phyloP scores from a whole-genome alignment of 768 basidiomycete species.

The Boletus rex-veris region DNA sequence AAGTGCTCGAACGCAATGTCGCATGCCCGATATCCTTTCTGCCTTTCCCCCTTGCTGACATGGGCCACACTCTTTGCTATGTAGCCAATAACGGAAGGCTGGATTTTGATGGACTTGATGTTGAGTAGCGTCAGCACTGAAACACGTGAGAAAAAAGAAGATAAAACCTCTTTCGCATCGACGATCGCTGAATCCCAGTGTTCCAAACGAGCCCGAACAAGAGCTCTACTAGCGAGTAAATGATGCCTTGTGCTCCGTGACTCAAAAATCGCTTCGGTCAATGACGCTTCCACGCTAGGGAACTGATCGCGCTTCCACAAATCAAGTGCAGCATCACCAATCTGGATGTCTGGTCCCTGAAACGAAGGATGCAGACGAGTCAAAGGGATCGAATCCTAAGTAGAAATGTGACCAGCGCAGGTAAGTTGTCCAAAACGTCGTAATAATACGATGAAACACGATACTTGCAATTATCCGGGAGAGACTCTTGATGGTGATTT shows the following conservation, averaged over 20 bases:
- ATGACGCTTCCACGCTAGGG: neutral
- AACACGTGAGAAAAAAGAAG: neutral
- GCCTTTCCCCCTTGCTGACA: neutral
- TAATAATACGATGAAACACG: no score
- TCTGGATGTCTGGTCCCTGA: neutral
- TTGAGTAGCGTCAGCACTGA: neutral
- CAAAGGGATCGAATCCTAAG: neutral
- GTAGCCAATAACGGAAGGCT: neutral
- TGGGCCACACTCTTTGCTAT: slow-evolving; percentile 1
- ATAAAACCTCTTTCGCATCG: slow-evolving; percentile 1
- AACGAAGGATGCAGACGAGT: neutral
- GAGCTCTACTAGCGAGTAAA: neutral
- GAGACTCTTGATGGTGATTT: neutral
- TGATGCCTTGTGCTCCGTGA: neutral
- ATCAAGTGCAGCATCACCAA: neutral
- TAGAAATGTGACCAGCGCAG: no score
- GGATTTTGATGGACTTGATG: neutral
- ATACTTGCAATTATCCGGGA: neutral
- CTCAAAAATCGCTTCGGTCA: neutral
- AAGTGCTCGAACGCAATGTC: neutral
- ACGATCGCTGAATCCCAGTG: neutral
- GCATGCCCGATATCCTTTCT: neutral
- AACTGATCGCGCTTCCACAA: neutral
- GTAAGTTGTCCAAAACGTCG: no score
- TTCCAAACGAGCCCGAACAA: neutral